These are phyloP conservation scores for Alliaria petiolata DNA, from an alignment of 345 rosid species.

Conservation along the genomic window DNA sequence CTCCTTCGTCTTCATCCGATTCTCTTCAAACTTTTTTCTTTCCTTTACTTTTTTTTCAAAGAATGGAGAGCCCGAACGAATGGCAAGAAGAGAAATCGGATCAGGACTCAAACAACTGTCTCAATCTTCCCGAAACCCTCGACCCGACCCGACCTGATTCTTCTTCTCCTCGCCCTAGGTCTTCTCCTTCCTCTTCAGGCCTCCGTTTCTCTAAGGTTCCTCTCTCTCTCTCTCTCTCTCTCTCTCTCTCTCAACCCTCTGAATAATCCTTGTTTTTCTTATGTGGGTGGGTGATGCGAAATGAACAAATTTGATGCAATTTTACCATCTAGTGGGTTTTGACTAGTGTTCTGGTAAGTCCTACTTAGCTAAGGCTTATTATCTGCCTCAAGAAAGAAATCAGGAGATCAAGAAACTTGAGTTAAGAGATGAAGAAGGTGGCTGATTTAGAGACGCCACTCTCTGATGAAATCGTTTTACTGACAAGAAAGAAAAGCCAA, in stretches of 20 bases:
- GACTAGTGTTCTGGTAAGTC: no score
- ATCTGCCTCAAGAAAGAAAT: no score
- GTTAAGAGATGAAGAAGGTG: no score
- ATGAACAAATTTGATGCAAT: not conserved
- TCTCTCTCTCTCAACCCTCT: not conserved
- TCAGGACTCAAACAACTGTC: conserved; percentile 12
- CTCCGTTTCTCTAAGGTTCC: conserved; percentile 23
- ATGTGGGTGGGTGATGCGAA: not conserved
- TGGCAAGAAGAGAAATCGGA: not conserved
- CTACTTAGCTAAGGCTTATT: no score
- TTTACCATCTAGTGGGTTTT: not conserved
- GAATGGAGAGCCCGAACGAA: conserved; percentile 12
- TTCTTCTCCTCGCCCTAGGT: not conserved
- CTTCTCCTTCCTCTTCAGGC: not conserved
- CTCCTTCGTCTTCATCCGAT: not conserved
- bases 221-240: not conserved
- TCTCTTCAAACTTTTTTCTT: not conserved
- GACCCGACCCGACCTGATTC: conserved; percentile 7
- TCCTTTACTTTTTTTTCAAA: not conserved
- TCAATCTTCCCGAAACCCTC: conserved; percentile 13
- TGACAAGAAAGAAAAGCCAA: no score
- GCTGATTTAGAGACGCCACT: no score
- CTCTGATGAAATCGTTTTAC: no score
- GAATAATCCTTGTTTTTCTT: not conserved
- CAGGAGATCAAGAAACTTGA: no score